Conservation (phyloP, 2,329 filamentous ascomycete species). For the Ramularia endophylla region DNA sequence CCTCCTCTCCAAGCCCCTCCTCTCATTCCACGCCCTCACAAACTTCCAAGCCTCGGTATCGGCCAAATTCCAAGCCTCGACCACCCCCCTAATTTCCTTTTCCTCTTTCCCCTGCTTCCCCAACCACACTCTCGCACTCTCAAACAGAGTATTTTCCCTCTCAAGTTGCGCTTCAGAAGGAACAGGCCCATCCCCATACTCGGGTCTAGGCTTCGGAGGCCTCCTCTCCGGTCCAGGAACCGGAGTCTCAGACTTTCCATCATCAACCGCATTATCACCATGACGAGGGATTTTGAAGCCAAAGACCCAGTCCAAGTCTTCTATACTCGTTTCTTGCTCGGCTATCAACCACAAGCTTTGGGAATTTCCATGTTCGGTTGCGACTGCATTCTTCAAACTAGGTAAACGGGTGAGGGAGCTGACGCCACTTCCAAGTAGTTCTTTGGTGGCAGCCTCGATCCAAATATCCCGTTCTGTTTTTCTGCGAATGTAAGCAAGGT, state of each 20-base stretch:
- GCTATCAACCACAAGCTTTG: slow-evolving; percentile 71
- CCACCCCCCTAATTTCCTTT: slow-evolving; percentile 35
- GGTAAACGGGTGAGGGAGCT: slow-evolving; percentile 61
- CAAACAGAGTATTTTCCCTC: slow-evolving; percentile 52
- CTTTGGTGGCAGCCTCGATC: slow-evolving; percentile 65
- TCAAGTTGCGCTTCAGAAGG: slow-evolving; percentile 49
- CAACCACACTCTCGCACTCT: slow-evolving; percentile 23
- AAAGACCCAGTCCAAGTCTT: slow-evolving; percentile 74
- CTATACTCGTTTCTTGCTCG: slow-evolving; percentile 44
- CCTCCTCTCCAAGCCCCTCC: slow-evolving; percentile 56
- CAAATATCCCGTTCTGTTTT: slow-evolving; percentile 70
- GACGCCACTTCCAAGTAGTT: slow-evolving; percentile 58
- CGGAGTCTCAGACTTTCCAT: slow-evolving; percentile 53
- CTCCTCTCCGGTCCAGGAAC: slow-evolving; percentile 53
- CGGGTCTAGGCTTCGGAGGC: slow-evolving; percentile 42
- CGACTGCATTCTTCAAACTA: slow-evolving; percentile 75
- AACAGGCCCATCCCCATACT: slow-evolving; percentile 46
- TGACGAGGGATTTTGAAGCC: slow-evolving; percentile 79
- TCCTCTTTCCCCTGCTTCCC: slow-evolving; percentile 16
- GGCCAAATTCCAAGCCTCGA: slow-evolving; percentile 53
- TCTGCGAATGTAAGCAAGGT: slow-evolving; percentile 43
- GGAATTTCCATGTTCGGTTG: slow-evolving; percentile 56
- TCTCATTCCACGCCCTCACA: slow-evolving; percentile 59
- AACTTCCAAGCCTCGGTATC: slow-evolving; percentile 77
- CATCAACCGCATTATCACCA: slow-evolving; percentile 44